A percentile compares a stretch with the other conserved stretches of the same genome.
Conservation (phyloP, 2,329 filamentous ascomycete genomes). For the Pyrenophora graminea region DNA sequence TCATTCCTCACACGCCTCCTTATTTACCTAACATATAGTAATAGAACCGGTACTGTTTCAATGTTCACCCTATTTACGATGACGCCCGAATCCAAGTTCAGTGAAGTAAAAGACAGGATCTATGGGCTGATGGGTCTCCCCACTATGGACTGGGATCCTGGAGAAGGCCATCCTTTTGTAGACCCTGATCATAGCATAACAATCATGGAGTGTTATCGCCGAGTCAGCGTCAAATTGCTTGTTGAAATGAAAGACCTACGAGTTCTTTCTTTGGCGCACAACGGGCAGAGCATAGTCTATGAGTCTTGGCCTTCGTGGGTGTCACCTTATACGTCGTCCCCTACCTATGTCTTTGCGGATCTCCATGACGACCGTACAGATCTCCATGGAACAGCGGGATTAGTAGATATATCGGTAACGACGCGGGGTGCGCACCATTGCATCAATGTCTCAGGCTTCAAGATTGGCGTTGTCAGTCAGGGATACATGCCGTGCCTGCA, state of each 20-base stretch:
- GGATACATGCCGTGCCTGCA: background rate
- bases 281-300: background rate
- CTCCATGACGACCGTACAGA: too few species aligned
- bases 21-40: too few species aligned
- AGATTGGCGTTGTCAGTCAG: background rate
- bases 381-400: too few species aligned
- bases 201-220: background rate
- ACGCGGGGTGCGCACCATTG: background rate
- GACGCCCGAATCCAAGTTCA: background rate
- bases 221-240: background rate
- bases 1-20: too few species aligned
- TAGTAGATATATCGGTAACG: too few species aligned
- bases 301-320: background rate
- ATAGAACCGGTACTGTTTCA: too few species aligned
- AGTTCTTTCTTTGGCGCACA: background rate
- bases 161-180: background rate
- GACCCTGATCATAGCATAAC: background rate
- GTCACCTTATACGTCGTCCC: background rate
- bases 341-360: too few species aligned
- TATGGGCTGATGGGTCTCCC: background rate
- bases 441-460: background rate
- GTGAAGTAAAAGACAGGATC: background rate
- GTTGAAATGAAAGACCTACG: background rate
- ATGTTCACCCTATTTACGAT: too few species aligned
- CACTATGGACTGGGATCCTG: background rate